A percentile compares a stretch with the other conserved stretches of the same genome.
These are phyloP conservation scores for Nitzschia sp. DNA, from an alignment of 108 stramenopile species.

Conservation along the genomic window DNA sequence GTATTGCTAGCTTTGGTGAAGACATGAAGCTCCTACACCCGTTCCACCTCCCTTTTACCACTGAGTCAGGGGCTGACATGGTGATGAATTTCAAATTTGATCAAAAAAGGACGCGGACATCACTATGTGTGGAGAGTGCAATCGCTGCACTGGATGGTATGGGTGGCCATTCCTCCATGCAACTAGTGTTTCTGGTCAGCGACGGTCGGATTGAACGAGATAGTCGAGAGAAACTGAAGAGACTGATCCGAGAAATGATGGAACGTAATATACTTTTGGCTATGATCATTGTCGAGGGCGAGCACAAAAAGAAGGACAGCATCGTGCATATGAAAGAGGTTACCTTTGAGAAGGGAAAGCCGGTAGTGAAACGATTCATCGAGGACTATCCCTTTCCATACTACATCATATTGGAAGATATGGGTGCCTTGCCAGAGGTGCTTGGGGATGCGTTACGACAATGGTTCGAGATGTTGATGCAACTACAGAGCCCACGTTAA, in stretches of 20 bases:
- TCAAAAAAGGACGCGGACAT: slow-evolving; percentile 87
- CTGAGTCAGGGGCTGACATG: slow-evolving; percentile 83
- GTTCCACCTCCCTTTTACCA: slow-evolving; percentile 88
- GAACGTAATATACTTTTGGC: slow-evolving; percentile 92
- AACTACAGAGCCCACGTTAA: slow-evolving; percentile 39
- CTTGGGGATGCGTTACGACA: slow-evolving; percentile 95
- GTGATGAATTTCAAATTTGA: slow-evolving; percentile 85
- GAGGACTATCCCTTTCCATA: slow-evolving; percentile 99
- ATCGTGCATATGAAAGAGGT: slow-evolving; percentile 96
- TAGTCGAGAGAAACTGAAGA: slow-evolving; percentile 74
- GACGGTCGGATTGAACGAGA: slow-evolving; percentile 96
- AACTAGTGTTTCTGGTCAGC: slow-evolving; percentile 92
- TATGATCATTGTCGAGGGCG: slow-evolving; percentile 92
- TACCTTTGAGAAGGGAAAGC: slow-evolving; percentile 88
- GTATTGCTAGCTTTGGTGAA: slow-evolving; percentile 92
- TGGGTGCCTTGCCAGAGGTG: slow-evolving; percentile 90
- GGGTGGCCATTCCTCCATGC: slow-evolving; percentile 70
- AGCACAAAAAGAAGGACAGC: slow-evolving; percentile 75
- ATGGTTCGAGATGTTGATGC: slow-evolving; percentile 96
- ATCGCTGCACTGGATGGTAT: slow-evolving; percentile 66
- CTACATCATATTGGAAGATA: slow-evolving; percentile 91
- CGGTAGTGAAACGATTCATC: slow-evolving; percentile 90
- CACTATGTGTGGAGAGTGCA: slow-evolving; percentile 86
- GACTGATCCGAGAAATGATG: slow-evolving; percentile 88
- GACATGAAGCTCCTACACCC: slow-evolving; percentile 89